Evolutionary conservation across 768 basidiomycete species (phyloP).

Genomic region (Mycena vitilis): DNA sequence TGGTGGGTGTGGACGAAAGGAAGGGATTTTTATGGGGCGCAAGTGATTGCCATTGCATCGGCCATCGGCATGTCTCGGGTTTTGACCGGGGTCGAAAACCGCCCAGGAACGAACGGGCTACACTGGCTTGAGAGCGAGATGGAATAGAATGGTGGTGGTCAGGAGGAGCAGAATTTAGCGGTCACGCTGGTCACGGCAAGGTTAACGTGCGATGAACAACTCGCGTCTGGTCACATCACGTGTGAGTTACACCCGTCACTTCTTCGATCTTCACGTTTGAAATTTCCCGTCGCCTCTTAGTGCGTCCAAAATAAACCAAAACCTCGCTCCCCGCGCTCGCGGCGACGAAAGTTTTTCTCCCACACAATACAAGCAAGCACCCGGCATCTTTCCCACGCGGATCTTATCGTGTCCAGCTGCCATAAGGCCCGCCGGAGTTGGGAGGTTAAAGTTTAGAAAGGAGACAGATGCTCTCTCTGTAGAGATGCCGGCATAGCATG

Average conservation of each 20-base stretch:
- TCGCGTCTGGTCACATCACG: slow-evolving; percentile 7
- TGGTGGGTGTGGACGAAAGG: too few relatives aligned
- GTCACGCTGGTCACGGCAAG: not conserved
- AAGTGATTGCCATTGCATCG: too few relatives aligned
- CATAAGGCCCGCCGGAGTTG: not conserved
- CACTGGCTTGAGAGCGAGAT: slow-evolving; percentile 7
- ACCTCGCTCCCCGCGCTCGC: not conserved
- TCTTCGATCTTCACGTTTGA: not conserved
- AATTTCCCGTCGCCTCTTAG: not conserved
- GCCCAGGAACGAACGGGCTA: too few relatives aligned
- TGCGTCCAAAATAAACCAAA: too few relatives aligned
- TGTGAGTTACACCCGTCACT: too few relatives aligned
- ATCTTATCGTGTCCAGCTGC: slow-evolving; percentile 8
- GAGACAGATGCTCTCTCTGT: too few relatives aligned
- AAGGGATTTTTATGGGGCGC: too few relatives aligned
- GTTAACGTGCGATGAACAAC: not conserved
- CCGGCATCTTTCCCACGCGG: slow-evolving; percentile 6
- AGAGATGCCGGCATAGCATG: not conserved
- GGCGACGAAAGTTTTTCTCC: not conserved
- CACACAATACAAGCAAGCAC: not conserved
- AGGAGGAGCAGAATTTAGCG: not conserved
- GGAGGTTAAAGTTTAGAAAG: not conserved
- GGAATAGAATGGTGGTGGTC: slow-evolving; percentile 12
- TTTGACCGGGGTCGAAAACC: too few relatives aligned
- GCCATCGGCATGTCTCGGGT: too few relatives aligned